Evolutionary conservation across 148 eudicot genomes (phyloP), one percentile per base, ranked within the genome.

Genomic region (Diospyros lotus): DNA sequence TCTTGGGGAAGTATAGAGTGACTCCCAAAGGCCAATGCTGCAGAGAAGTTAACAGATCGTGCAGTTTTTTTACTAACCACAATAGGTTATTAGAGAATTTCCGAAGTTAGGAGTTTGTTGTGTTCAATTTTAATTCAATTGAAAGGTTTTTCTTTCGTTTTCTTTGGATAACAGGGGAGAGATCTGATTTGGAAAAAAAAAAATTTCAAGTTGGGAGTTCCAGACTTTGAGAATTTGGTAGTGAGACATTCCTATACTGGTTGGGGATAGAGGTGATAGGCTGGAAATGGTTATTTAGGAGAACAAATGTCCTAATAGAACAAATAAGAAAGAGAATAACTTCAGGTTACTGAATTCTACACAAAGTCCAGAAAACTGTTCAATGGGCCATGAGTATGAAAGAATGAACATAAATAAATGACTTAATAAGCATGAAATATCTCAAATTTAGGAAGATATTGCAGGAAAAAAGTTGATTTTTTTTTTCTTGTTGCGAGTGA

Each of bases 151-250:
- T 28, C 28, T 28, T 28, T 28, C 28, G 28, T 28, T 28, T 28
- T 28, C 28, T 28, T 0, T 28, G 28, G 28, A 28, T 28, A 28
- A 28, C 28, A 28, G 28, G 28, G 28, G 28, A 28, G 28, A 28
- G 28, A 28, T 28, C 28, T 28, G 28, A 28, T 28, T 28, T 28
- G 28, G 28, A 28, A 28, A 28, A 28, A 28, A 28, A 28, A 28
- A 28, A 14, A 5, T 64, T 11, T 8, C 10, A 39, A 65, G 9
- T 45, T 45, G 39, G 50, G 39, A 52, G 58, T 28, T 13, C 56
- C 71, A 38, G 52, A 68, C 59, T 68, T 51, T 12, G 43, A 50
- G 54, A 68, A 68, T 68, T 51, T 18, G 7, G 55, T 50, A 39
- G 53, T 4, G 10, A 11, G 44, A 11, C 1, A 51, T 43, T 13